Evolutionary conservation across 352 stramenopile species (phyloP), one percentile per base, ranked within the genome.

Genomic region (Globisporangium nagaii): DNA sequence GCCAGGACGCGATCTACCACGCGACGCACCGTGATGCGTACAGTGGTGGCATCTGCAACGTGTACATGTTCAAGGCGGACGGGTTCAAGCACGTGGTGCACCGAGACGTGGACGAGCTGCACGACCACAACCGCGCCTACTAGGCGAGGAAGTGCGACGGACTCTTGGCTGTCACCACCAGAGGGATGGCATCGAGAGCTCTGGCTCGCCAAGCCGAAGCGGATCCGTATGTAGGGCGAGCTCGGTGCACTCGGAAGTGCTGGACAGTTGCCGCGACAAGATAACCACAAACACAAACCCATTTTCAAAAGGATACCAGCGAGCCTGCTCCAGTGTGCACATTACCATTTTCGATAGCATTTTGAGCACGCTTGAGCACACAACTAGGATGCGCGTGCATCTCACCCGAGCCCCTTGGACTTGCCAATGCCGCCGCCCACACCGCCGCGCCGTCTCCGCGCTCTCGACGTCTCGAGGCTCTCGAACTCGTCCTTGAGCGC

Each of bases 1-100:
- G 98, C 47, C 97, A 98, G 74, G 74, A 93, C 47, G 97, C 98
- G 41, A 99, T 99, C 79, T 99, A 99, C 78, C 97, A 99, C 73
- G 98, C 98, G 25, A 99, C 97, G 20, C 96, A 99, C 88, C 91
- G 98, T 59, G 98, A 99, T 75, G 96, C 97, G 25, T 98, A 98
- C 80, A 98, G 86, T 70, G 98, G 98, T 68, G 97, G 96, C 62
- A 96, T 99, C 45, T 93, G 83, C 71, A 91, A 92, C 79, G 92
- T 98, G 28, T 99, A 98, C 77, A 71, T 98, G 61, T 98, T 99
- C 50, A 98, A 98, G 66, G 84, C 97, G 25, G 94, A 98, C 47
- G 97, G 97, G 44, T 99, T 97, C 81, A 79, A 88, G 30, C 96
- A 98, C 70, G 88, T 99, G 24, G 90, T 97, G 68, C 80, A 92